These are phyloP conservation scores for Misopates orontium DNA, from an alignment of 257 asterid species.

Conservation along the genomic window DNA sequence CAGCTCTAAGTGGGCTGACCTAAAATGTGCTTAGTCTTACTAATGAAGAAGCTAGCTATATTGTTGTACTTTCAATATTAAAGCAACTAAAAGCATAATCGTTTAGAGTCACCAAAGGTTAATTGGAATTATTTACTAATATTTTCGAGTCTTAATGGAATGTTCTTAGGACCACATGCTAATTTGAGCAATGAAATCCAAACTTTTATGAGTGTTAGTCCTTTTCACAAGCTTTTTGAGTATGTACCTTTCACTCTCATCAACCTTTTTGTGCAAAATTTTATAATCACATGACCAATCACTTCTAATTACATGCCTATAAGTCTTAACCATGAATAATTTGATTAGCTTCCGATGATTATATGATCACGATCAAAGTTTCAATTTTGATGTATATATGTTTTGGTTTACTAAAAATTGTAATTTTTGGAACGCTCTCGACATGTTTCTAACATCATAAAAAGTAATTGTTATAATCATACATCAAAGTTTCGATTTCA, in stretches of 20 bases:
- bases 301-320: background rate
- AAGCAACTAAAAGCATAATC: background rate
- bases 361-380: too few relatives aligned
- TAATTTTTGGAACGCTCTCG: too few relatives aligned
- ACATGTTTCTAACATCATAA: too few relatives aligned
- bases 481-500: too few relatives aligned
- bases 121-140: background rate
- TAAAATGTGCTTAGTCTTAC: conserved; percentile 45
- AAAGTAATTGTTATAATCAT: too few relatives aligned
- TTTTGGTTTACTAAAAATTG: too few relatives aligned
- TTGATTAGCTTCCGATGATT: too few relatives aligned
- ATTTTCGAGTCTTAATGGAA: background rate
- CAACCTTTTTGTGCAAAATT: background rate
- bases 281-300: background rate
- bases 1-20: conserved; percentile 58
- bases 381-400: too few relatives aligned
- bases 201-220: background rate
- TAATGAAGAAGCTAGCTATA: conserved; percentile 34
- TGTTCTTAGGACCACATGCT: background rate
- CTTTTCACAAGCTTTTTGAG: background rate
- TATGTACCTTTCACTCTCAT: background rate
- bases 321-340: background rate
- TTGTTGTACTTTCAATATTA: conserved; percentile 33
- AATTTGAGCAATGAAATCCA: background rate
- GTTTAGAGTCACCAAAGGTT: conserved; percentile 3